Conservation (phyloP, 352 stramenopile species). For the Phytophthora foliorum region DNA sequence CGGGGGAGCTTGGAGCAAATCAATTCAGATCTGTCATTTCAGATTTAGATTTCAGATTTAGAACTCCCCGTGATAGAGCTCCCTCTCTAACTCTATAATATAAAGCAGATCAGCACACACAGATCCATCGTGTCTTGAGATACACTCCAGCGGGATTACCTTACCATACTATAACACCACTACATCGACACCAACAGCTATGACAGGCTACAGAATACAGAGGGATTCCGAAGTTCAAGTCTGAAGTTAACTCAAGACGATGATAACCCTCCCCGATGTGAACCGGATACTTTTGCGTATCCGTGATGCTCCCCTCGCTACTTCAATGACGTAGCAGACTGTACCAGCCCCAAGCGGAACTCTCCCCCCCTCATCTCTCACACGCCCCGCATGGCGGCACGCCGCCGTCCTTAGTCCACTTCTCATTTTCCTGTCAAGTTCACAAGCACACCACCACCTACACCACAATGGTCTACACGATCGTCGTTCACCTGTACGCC, state of each 20-base stretch:
- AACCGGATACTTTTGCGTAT: slow-evolving; percentile 41
- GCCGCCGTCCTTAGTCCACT: slow-evolving; percentile 22
- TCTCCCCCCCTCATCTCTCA: not conserved
- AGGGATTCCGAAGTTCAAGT: slow-evolving; percentile 24
- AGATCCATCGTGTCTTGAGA: not conserved
- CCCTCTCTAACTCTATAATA: no score
- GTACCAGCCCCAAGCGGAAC: slow-evolving; percentile 26
- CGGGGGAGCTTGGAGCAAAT: slow-evolving; percentile 27
- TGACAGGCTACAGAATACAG: slow-evolving; percentile 5
- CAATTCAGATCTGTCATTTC: not conserved
- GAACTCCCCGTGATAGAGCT: not conserved
- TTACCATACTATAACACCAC: no score
- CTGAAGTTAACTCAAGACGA: slow-evolving; percentile 39
- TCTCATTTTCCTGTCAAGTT: slow-evolving; percentile 38
- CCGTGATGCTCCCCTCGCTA: slow-evolving; percentile 15
- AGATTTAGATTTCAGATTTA: slow-evolving; percentile 17
- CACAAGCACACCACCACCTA: slow-evolving; percentile 9
- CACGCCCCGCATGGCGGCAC: not conserved
- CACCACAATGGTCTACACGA: slow-evolving; percentile 43
- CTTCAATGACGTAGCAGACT: slow-evolving; percentile 39
- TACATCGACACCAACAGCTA: not conserved
- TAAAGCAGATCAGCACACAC: no score
- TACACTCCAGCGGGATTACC: not conserved
- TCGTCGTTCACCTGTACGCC: slow-evolving; percentile 45
- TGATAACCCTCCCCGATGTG: no score